Evolutionary conservation across 2,329 filamentous ascomycete genomes (phyloP).

Genomic region (Diaporthe ampelina): DNA sequence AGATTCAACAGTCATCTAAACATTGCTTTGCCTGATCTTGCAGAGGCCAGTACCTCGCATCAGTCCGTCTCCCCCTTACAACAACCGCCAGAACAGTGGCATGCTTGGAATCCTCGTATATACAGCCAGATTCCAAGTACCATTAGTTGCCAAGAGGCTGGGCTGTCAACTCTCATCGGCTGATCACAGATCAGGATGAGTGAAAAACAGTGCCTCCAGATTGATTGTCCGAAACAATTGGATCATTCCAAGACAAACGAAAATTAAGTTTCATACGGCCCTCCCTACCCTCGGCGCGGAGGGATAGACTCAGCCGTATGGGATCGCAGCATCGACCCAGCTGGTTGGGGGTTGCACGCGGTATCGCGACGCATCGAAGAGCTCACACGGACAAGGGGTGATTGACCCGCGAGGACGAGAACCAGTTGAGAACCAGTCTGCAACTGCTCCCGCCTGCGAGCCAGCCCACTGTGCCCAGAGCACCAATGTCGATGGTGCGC

Average conservation of each 20-base stretch:
- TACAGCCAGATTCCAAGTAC: conserved; percentile 32
- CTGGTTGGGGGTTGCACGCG: conserved; percentile 50
- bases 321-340: conserved; percentile 69
- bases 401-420: background rate
- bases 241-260: conserved; percentile 49
- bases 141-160: conserved; percentile 33
- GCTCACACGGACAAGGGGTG: conserved; percentile 57
- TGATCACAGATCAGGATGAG: conserved; percentile 38
- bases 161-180: conserved; percentile 32
- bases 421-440: conserved; percentile 38
- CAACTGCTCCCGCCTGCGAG: conserved; percentile 40
- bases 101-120: conserved; percentile 46
- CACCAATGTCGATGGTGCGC: conserved; percentile 51
- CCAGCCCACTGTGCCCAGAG: conserved; percentile 45
- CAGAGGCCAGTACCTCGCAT: conserved; percentile 39
- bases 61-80: conserved; percentile 43
- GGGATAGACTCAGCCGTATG: conserved; percentile 50
- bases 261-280: conserved; percentile 49
- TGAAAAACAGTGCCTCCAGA: conserved; percentile 25
- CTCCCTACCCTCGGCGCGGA: conserved; percentile 31
- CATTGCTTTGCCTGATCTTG: conserved; percentile 49
- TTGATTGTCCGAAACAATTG: conserved; percentile 41
- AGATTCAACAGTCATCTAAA: conserved; percentile 69
- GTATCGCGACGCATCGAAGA: conserved; percentile 52
- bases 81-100: conserved; percentile 46